These are phyloP conservation scores for Claviceps sorghi DNA, from an alignment of 2,329 filamentous ascomycete species.

Conservation along the genomic window DNA sequence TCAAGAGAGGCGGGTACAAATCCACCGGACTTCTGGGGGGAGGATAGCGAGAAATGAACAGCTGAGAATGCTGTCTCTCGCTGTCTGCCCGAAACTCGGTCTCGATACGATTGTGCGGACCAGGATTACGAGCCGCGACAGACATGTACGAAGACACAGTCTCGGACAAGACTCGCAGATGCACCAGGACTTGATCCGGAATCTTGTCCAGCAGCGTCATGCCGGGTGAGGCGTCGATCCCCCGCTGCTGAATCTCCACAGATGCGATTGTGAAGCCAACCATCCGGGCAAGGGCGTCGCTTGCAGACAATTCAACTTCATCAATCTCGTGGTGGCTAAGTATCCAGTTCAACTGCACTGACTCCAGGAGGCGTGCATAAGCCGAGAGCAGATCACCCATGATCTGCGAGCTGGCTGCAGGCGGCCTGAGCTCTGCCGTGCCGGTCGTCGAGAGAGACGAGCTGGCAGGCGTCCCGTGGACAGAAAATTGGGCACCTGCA, in stretches of 20 bases:
- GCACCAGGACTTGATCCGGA: slow-evolving; percentile 68
- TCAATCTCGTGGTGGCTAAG: slow-evolving; percentile 22
- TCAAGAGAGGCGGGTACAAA: slow-evolving; percentile 43
- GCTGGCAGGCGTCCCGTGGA: slow-evolving; percentile 26
- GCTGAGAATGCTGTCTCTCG: slow-evolving; percentile 57
- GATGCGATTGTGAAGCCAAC: slow-evolving; percentile 79
- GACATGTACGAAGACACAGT: slow-evolving; percentile 76
- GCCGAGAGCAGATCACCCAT: slow-evolving; percentile 42
- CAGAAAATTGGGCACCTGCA: slow-evolving; percentile 16
- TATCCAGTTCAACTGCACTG: slow-evolving; percentile 41
- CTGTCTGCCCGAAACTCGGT: slow-evolving; percentile 54
- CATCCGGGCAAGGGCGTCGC: slow-evolving; percentile 47
- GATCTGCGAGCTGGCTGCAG: slow-evolving; percentile 11
- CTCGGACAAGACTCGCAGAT: slow-evolving; percentile 77
- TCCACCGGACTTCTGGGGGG: slow-evolving; percentile 27
- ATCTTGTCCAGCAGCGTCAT: slow-evolving; percentile 70
- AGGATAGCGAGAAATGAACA: slow-evolving; percentile 51
- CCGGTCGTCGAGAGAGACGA: slow-evolving; percentile 25
- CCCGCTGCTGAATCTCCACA: slow-evolving; percentile 83
- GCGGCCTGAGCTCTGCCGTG: slow-evolving; percentile 10
- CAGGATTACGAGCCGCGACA: slow-evolving; percentile 52
- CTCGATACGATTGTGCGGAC: slow-evolving; percentile 45
- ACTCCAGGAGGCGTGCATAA: slow-evolving; percentile 46
- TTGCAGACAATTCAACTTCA: slow-evolving; percentile 33
- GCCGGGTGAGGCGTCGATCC: slow-evolving; percentile 58